phyloP scores from a whole-genome alignment of 345 rosid species.

The Brassica cretica region DNA sequence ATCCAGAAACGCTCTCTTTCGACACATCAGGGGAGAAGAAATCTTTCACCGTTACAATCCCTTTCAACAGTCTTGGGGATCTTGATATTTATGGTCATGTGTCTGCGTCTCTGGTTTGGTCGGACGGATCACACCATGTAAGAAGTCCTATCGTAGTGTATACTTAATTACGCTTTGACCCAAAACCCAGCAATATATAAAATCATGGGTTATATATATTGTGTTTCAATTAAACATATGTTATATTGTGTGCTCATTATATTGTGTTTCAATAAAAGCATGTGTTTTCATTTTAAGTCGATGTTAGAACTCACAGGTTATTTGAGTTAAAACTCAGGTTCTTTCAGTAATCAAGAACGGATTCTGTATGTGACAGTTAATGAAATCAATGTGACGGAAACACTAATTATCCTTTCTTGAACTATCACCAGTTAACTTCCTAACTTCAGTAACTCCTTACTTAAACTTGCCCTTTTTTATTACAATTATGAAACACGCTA shows the following conservation, averaged over 20 bases:
- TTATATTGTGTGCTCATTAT: background rate
- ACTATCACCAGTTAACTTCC: background rate
- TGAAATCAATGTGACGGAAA: background rate
- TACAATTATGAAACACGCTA: background rate
- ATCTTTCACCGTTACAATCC: slow-evolving; percentile 29
- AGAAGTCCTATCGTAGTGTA: slow-evolving; percentile 34
- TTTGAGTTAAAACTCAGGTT: background rate
- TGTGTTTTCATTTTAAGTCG: background rate
- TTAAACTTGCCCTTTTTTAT: background rate
- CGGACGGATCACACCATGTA: slow-evolving; percentile 32
- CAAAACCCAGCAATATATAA: background rate
- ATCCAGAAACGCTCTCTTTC: slow-evolving; percentile 34
- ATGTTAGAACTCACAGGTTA: background rate
- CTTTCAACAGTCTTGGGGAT: slow-evolving; percentile 20
- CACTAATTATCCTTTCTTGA: background rate
- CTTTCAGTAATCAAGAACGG: background rate
- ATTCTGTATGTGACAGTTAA: background rate
- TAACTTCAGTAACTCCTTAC: background rate
- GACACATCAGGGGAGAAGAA: slow-evolving; percentile 21
- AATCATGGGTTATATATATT: background rate
- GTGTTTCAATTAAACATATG: background rate
- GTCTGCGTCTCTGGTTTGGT: slow-evolving; percentile 35
- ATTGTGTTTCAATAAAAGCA: background rate
- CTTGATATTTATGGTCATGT: slow-evolving; percentile 8
- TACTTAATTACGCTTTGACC: background rate